Evolutionary conservation across 1,284 basidiomycete species (phyloP).

Genomic region (Leccinum solheimii): DNA sequence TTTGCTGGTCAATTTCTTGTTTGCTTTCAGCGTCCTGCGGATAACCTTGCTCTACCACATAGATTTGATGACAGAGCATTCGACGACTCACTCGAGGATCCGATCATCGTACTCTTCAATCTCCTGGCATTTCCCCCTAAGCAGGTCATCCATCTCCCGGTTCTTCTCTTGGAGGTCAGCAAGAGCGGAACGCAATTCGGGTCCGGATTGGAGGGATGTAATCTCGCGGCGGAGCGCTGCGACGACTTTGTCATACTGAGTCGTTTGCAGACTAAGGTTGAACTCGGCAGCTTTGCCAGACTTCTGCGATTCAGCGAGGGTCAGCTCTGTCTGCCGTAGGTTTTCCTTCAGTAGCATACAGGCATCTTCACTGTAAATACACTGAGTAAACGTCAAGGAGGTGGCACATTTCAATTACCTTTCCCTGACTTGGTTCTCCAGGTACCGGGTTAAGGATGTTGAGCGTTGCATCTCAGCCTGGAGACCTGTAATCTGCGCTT

Average conservation of each 20-base stretch:
- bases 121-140: slow-evolving; percentile 68
- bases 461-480: slow-evolving; percentile 65
- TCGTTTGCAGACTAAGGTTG: slow-evolving; percentile 58
- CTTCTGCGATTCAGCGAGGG: slow-evolving; percentile 55
- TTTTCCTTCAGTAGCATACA: slow-evolving; percentile 46
- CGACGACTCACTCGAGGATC: slow-evolving; percentile 64
- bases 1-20: slow-evolving; percentile 69
- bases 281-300: slow-evolving; percentile 60
- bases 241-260: slow-evolving; percentile 64
- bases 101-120: slow-evolving; percentile 81
- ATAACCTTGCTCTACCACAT: background rate
- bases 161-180: slow-evolving; percentile 66
- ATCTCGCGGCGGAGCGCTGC: slow-evolving; percentile 58
- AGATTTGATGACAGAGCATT: slow-evolving; percentile 1
- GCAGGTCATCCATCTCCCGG: slow-evolving; percentile 68
- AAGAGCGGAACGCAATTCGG: slow-evolving; percentile 54
- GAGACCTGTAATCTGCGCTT: slow-evolving; percentile 55
- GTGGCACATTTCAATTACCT: slow-evolving; percentile 40
- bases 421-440: slow-evolving; percentile 63
- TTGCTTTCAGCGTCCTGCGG: slow-evolving; percentile 68
- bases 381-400: background rate
- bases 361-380: slow-evolving; percentile 47
- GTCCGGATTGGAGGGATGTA: slow-evolving; percentile 49
- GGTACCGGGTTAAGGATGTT: slow-evolving; percentile 55
- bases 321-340: slow-evolving; percentile 45